These are phyloP conservation scores for Mariannaea elegans DNA, from an alignment of 2,329 filamentous ascomycete species.

Conservation along the genomic window DNA sequence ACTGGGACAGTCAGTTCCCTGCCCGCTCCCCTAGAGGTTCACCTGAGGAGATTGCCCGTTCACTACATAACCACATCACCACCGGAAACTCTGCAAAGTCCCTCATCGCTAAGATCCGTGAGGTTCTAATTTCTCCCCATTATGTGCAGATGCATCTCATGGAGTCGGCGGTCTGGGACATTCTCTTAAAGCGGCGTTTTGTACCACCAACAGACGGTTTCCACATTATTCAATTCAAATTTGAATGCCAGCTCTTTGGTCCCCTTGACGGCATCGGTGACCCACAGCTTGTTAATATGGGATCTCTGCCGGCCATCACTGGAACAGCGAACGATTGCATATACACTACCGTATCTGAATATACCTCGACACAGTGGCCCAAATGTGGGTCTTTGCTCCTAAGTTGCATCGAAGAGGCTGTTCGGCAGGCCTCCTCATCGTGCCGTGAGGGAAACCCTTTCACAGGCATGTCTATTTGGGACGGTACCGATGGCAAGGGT, in stretches of 20 bases:
- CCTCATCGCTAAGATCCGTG: constrained; percentile 43
- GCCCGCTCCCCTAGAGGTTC: constrained; percentile 45
- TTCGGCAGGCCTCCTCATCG: constrained; percentile 39
- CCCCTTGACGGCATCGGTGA: constrained; percentile 42
- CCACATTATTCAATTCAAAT: constrained; percentile 47
- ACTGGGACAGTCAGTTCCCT: constrained; percentile 48
- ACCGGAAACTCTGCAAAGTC: constrained; percentile 41
- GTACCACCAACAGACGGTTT: constrained; percentile 47
- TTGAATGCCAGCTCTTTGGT: constrained; percentile 46
- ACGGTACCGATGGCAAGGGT: constrained; percentile 40
- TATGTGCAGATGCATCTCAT: constrained; percentile 49
- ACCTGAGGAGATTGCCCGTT: constrained; percentile 46
- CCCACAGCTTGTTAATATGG: constrained; percentile 41
- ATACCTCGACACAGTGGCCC: constrained; percentile 45
- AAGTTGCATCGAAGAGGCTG: constrained; percentile 44
- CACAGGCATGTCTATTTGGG: constrained; percentile 49
- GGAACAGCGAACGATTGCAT: constrained; percentile 46
- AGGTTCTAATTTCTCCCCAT: constrained; percentile 45
- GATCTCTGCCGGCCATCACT: constrained; percentile 45
- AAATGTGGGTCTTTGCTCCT: constrained; percentile 43
- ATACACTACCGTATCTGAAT: constrained; percentile 46
- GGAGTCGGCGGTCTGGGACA: constrained; percentile 49
- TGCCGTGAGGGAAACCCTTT: constrained; percentile 37
- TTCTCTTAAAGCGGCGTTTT: constrained; percentile 43
- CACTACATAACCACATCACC: constrained; percentile 42